Evolutionary conservation across 1,284 basidiomycete genomes (phyloP).

Genomic region (Gomphus bonarii): DNA sequence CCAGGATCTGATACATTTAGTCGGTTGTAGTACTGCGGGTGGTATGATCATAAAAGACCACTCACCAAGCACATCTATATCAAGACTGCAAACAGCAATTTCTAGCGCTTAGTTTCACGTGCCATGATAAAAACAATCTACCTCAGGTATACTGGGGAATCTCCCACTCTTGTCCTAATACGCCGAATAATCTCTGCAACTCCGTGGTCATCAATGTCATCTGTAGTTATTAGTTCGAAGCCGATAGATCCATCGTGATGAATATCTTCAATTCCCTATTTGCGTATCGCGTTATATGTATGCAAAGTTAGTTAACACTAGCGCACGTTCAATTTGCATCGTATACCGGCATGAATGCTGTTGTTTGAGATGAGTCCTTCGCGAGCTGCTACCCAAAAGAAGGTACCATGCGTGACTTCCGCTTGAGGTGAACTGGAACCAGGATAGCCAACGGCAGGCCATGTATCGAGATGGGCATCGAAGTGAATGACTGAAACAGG

Average conservation of each 20-base stretch:
- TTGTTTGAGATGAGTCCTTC: conserved; percentile 64
- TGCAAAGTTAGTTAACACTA: background rate
- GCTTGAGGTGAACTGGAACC: conserved; percentile 44
- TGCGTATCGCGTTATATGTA: background rate
- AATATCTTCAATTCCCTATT: conserved; percentile 47
- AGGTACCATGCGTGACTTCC: conserved; percentile 65
- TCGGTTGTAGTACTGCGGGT: background rate
- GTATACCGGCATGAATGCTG: conserved; percentile 70
- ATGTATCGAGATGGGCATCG: conserved; percentile 66
- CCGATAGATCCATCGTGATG: conserved; percentile 54
- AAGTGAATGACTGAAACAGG: conserved; percentile 75
- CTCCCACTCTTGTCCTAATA: conserved; percentile 54
- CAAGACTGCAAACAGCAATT: conserved; percentile 40
- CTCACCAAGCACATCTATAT: conserved; percentile 70
- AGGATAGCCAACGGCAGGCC: conserved; percentile 38
- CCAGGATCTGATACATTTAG: conserved; percentile 50
- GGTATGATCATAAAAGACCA: background rate
- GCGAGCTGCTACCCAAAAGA: conserved; percentile 62
- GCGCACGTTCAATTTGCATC: conserved; percentile 56
- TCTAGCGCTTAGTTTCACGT: background rate
- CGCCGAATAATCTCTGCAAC: conserved; percentile 48
- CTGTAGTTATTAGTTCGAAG: conserved; percentile 62
- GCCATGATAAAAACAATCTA: conserved; percentile 16
- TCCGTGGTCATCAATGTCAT: conserved; percentile 67
- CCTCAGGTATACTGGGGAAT: conserved; percentile 69